Conservation (phyloP, 352 stramenopile species). For the Globisporangium uncinulatum region DNA sequence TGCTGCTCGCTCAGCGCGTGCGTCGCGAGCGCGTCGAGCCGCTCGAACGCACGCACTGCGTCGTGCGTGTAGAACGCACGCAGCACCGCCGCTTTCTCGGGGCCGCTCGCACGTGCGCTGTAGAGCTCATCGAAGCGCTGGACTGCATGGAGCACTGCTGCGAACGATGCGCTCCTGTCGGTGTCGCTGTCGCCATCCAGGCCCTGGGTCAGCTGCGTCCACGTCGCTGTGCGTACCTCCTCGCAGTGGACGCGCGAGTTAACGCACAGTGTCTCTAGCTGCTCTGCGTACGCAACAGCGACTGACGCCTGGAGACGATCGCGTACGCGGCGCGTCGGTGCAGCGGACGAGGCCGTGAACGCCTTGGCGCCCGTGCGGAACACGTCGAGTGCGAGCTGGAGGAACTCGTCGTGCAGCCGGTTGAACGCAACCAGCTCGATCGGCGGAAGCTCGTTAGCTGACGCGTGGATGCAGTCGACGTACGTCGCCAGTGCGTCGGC, state of each 20-base stretch:
- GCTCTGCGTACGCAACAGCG: conserved; percentile 26
- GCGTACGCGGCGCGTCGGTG: conserved; percentile 39
- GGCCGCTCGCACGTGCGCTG: conserved; percentile 36
- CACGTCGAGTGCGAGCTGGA: conserved; percentile 59
- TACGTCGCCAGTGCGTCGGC: conserved; percentile 69
- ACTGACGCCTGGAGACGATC: conserved; percentile 48
- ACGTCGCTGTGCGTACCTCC: conserved; percentile 29
- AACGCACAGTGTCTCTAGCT: conserved; percentile 28
- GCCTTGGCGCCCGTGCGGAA: conserved; percentile 34
- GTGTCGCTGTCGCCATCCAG: conserved; percentile 7
- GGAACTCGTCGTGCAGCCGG: conserved; percentile 69
- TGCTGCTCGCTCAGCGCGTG: conserved; percentile 50
- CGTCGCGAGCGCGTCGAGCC: conserved; percentile 44
- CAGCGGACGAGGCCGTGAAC: conserved; percentile 21
- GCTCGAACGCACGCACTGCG: conserved; percentile 43
- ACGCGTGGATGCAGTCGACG: conserved; percentile 63
- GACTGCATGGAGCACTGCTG: conserved; percentile 38
- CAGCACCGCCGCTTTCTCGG: conserved; percentile 46
- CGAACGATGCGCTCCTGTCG: conserved; percentile 18
- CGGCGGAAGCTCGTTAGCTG: conserved; percentile 43
- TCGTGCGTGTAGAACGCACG: conserved; percentile 53
- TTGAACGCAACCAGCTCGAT: conserved; percentile 60
- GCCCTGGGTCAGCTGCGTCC: conserved; percentile 26
- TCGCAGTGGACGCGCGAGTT: conserved; percentile 55
- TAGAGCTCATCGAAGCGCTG: conserved; percentile 49